These are phyloP conservation scores for Septoria petroselini DNA, from an alignment of 2,329 filamentous ascomycete species.

Conservation along the genomic window DNA sequence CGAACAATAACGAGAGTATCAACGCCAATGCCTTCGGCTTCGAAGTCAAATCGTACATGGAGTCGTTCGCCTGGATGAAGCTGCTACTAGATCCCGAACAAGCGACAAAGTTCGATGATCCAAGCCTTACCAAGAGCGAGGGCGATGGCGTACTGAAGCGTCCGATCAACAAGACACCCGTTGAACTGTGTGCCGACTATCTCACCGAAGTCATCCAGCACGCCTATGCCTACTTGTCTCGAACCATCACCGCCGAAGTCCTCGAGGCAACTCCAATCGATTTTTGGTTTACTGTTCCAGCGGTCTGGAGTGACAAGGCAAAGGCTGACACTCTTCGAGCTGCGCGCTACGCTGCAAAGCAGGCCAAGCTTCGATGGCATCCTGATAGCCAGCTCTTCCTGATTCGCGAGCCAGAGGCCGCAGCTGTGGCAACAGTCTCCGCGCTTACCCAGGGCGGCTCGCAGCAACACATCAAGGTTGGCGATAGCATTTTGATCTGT, in stretches of 20 bases:
- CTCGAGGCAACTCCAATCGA: conserved; percentile 62
- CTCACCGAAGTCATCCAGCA: conserved; percentile 8
- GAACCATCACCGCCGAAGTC: conserved; percentile 6
- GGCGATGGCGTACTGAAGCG: conserved; percentile 9
- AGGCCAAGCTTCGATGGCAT: conserved; percentile 57
- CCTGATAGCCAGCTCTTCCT: conserved; percentile 41
- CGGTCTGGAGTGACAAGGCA: conserved; percentile 75
- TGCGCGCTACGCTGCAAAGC: conserved; percentile 71
- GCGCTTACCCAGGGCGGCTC: conserved; percentile 2
- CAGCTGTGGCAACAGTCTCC: conserved; percentile 52
- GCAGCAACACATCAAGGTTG: conserved; percentile 2
- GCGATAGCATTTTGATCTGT: conserved; percentile 17
- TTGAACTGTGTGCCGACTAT: conserved; percentile 18
- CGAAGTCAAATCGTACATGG: conserved; percentile 7
- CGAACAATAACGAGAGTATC: neutral
- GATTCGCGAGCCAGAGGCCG: conserved; percentile 74
- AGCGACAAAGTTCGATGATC: conserved; percentile 14
- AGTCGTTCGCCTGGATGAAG: conserved; percentile 20
- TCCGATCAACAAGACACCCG: conserved; percentile 7
- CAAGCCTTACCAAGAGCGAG: conserved; percentile 10
- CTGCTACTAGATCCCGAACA: conserved; percentile 12
- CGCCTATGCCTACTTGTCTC: conserved; percentile 1
- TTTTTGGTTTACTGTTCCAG: conserved; percentile 73
- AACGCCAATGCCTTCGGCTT: conserved; percentile 7
- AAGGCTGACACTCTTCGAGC: conserved; percentile 74